These are phyloP conservation scores for Logfia minima DNA, from an alignment of 129 eudicot genomes.

Conservation along the genomic window DNA sequence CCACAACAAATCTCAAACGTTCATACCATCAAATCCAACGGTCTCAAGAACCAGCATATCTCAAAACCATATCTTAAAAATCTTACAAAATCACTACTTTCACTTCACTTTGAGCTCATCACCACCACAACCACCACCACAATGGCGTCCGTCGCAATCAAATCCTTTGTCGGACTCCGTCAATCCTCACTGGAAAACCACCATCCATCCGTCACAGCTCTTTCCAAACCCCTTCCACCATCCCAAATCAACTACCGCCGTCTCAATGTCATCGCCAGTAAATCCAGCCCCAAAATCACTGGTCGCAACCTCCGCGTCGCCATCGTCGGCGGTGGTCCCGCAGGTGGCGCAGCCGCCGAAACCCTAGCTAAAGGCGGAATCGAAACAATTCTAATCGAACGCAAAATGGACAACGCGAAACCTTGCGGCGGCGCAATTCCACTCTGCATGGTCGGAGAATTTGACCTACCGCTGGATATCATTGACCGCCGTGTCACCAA, in stretches of 20 bases:
- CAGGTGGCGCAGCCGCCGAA: constrained; percentile 97
- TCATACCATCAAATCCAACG: constrained; percentile 50
- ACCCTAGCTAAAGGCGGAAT: constrained; percentile 91
- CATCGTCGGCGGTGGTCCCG: constrained; percentile 94
- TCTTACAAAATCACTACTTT: constrained; percentile 35
- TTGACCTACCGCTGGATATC: constrained; percentile 84
- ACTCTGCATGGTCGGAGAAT: constrained; percentile 96
- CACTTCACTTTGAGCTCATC: constrained; percentile 27
- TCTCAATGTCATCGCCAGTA: constrained; percentile 52
- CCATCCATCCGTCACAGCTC: constrained; percentile 28
- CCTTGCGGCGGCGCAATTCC: constrained; percentile 99
- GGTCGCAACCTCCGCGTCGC: constrained; percentile 98
- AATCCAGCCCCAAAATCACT: constrained; percentile 75
- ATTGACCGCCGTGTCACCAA: constrained; percentile 90
- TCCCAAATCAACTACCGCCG: constrained; percentile 36
- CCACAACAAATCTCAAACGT: constrained; percentile 59
- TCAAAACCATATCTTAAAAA: constrained; percentile 72
- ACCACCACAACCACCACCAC: constrained; percentile 29
- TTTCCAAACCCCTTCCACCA: constrained; percentile 30
- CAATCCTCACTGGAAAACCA: constrained; percentile 52
- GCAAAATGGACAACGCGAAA: constrained; percentile 90
- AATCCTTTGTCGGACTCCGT: constrained; percentile 87
- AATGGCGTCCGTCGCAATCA: constrained; percentile 88
- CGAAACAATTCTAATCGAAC: constrained; percentile 74
- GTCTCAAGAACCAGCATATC: constrained; percentile 35